A percentile compares a stretch with the other conserved stretches of the same genome.
Conservation (phyloP, 2,329 filamentous ascomycete genomes). For the Colletotrichum gloeosporioides region DNA sequence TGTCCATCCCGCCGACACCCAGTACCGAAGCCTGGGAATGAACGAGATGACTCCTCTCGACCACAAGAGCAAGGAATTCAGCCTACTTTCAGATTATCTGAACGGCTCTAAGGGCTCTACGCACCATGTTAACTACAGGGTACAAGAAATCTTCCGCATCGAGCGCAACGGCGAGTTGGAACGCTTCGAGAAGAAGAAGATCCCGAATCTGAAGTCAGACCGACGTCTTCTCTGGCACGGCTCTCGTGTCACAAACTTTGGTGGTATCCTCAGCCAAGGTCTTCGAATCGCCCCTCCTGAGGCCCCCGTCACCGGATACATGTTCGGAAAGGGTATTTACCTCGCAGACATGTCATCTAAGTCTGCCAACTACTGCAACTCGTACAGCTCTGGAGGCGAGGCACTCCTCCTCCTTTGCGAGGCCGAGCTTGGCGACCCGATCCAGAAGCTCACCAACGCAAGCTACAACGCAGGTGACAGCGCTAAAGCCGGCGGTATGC, state of each 20-base stretch:
- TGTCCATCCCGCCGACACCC: slow-evolving; percentile 72
- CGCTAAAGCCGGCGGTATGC: slow-evolving; percentile 63
- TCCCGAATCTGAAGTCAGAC: slow-evolving; percentile 62
- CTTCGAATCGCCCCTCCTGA: slow-evolving; percentile 89
- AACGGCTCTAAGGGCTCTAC: slow-evolving; percentile 68
- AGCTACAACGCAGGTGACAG: slow-evolving; percentile 69
- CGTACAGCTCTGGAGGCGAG: slow-evolving; percentile 66
- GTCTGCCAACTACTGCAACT: slow-evolving; percentile 78
- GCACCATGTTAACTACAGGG: slow-evolving; percentile 63
- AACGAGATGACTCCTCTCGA: slow-evolving; percentile 78
- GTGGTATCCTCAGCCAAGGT: slow-evolving; percentile 86
- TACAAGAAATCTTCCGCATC: slow-evolving; percentile 84
- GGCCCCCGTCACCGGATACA: slow-evolving; percentile 80
- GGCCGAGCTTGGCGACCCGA: slow-evolving; percentile 75
- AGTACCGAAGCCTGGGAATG: slow-evolving; percentile 74
- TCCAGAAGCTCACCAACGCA: slow-evolving; percentile 65
- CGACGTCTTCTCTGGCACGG: slow-evolving; percentile 88
- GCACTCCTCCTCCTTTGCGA: slow-evolving; percentile 84
- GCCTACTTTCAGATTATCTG: slow-evolving; percentile 71
- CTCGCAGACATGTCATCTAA: slow-evolving; percentile 86
- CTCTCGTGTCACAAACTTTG: slow-evolving; percentile 82
- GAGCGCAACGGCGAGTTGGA: slow-evolving; percentile 75
- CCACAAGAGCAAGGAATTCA: slow-evolving; percentile 64
- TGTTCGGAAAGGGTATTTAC: slow-evolving; percentile 92
- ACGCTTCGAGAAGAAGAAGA: slow-evolving; percentile 67